Evolutionary conservation across 345 rosid species (phyloP).

Genomic region (Salix dunnii): DNA sequence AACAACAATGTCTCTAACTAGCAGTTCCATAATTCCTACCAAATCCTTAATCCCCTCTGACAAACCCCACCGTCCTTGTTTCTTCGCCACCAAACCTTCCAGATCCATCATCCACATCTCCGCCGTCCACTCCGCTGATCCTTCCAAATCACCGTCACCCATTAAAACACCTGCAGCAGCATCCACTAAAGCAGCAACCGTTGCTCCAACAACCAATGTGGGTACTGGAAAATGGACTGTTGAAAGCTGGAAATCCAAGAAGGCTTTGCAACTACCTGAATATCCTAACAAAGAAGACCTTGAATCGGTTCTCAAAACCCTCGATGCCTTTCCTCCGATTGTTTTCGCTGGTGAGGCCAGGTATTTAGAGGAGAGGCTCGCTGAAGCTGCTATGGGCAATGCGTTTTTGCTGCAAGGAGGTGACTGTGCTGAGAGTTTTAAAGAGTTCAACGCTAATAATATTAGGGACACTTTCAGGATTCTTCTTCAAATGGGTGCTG

Average conservation of each 20-base stretch:
- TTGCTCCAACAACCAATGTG: not conserved
- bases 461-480: constrained; percentile 30
- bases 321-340: constrained; percentile 27
- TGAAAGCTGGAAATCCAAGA: constrained; percentile 27
- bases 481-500: constrained; percentile 29
- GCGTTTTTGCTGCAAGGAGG: constrained; percentile 29
- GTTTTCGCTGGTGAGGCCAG: constrained; percentile 33
- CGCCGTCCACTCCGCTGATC: constrained; percentile 23
- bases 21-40: constrained; percentile 18
- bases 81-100: not conserved
- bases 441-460: constrained; percentile 29
- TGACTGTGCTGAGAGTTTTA: constrained; percentile 31
- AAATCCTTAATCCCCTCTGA: constrained; percentile 1
- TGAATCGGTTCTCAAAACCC: constrained; percentile 21
- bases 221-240: constrained; percentile 19
- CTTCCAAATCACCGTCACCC: constrained; percentile 13
- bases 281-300: constrained; percentile 22
- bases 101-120: constrained; percentile 11
- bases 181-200: not conserved
- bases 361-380: constrained; percentile 27
- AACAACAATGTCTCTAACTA: constrained; percentile 4
- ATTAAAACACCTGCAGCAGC: not conserved
- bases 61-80: not conserved
- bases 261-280: constrained; percentile 27
- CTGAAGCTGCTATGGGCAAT: constrained; percentile 27